Conservation (phyloP, 495 filamentous ascomycete species). For the Lasiosphaeris hirsuta region DNA sequence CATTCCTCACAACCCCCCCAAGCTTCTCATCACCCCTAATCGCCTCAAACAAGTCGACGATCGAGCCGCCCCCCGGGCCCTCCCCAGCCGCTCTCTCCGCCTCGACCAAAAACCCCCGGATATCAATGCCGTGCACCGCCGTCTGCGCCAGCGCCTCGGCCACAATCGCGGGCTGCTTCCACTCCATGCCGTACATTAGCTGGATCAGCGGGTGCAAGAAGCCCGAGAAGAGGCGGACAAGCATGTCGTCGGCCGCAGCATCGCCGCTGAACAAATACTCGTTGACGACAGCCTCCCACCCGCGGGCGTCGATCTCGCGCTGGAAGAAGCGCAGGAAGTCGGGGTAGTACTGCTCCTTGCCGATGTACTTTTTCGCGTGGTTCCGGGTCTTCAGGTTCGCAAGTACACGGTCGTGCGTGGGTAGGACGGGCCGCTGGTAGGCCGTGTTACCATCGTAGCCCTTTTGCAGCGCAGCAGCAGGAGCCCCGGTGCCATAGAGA, state of each 20-base stretch:
- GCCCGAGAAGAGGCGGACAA: constrained; percentile 42
- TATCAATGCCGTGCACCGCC: constrained; percentile 56
- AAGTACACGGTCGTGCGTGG: constrained; percentile 43
- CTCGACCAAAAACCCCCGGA: constrained; percentile 47
- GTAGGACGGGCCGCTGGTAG: constrained; percentile 56
- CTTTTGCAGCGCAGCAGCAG: constrained; percentile 50
- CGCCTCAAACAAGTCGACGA: constrained; percentile 58
- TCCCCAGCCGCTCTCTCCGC: constrained; percentile 40
- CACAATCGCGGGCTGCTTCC: constrained; percentile 73
- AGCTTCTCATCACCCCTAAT: constrained; percentile 56
- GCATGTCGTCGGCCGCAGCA: constrained; percentile 3
- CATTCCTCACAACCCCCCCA: constrained; percentile 41
- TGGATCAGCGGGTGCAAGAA: constrained; percentile 83
- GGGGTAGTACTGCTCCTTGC: constrained; percentile 53
- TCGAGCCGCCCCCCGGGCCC: constrained; percentile 36
- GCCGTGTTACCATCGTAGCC: constrained; percentile 56
- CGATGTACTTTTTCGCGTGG: constrained; percentile 47
- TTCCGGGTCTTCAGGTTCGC: constrained; percentile 50
- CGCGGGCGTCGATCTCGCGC: constrained; percentile 60
- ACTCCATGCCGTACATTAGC: constrained; percentile 79
- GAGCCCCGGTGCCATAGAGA: constrained; percentile 72
- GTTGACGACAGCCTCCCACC: constrained; percentile 54
- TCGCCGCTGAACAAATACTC: constrained; percentile 65
- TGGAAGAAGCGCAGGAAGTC: constrained; percentile 74
- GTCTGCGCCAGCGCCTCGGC: constrained; percentile 78